Evolutionary conservation across 2,329 filamentous ascomycete species (phyloP), one percentile per base, ranked within the genome.

Genomic region (Diaporthe humulicola): DNA sequence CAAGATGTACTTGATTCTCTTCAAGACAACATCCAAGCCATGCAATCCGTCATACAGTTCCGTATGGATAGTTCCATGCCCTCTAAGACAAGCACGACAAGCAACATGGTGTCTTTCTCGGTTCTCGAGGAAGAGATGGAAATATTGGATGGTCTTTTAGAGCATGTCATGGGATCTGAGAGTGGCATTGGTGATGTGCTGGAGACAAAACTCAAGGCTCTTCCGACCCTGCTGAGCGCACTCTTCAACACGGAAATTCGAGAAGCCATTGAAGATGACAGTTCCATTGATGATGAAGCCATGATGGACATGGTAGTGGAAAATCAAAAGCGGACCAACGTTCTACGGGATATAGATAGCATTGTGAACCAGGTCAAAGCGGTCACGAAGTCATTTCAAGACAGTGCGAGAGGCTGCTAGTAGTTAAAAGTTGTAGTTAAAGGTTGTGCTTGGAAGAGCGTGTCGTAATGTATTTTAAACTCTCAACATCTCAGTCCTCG

Each of bases 21-120:
- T 5, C 57, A 64, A 15, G 70, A 64, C 5, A 28, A 54, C 15
- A 58, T 72, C 57, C 19, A 64, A 40, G 70, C 57, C 28, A 22
- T 72, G 17, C 36, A 19, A 8, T n/a, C 57, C 10, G 36, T 56
- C 12, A 22, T 72, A 10, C n/a, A 7, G 25, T 15, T 42, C 2
- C 56, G 52, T 7, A 64, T 72, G 45, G 50, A 9, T 9, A 6
- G 7, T 10, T 42, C 33, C 25, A 14, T 6, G 12, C 14, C 48
- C 4, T 19, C 38, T 2, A 42, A 54, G n/a, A 19, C 30, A 22
- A 19, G 57, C 28, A 40, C n/a, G 4, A 64, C 45, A 25, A 72
- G 70, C 60, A 60, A 22, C 19, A 22, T 33, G 45, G 70, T 56
- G 2, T 64, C 25, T 3, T 45, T 54, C 12, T 72, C 70, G 2